Evolutionary conservation across 2,329 filamentous ascomycete species (phyloP).

Genomic region (Calonectria hawksworthii): DNA sequence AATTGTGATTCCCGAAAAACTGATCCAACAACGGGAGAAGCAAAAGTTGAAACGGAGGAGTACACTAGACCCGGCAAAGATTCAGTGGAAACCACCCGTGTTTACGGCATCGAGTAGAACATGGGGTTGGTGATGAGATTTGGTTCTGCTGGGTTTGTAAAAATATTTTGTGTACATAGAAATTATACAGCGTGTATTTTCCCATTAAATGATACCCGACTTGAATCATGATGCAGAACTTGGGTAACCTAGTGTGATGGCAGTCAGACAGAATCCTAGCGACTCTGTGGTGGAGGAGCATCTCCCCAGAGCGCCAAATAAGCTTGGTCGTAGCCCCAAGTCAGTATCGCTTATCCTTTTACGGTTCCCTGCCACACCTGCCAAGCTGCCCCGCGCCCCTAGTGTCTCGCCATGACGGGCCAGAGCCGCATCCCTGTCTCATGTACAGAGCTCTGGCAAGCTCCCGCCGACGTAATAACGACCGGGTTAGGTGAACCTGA

Average conservation of each 20-base stretch:
- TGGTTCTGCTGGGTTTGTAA: not conserved
- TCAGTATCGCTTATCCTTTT: not conserved
- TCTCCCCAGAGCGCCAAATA: not conserved
- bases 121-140: constrained; percentile 86
- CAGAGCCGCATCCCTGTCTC: constrained; percentile 22
- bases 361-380: constrained; percentile 1
- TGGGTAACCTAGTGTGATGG: not conserved
- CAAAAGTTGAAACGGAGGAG: constrained; percentile 83
- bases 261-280: not conserved
- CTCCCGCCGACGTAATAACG: constrained; percentile 20
- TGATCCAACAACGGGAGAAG: constrained; percentile 85
- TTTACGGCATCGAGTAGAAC: constrained; percentile 92
- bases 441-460: constrained; percentile 19
- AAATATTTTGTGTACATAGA: not conserved
- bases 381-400: not conserved
- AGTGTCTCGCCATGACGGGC: not conserved
- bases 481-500: not conserved
- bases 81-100: constrained; percentile 97
- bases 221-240: not conserved
- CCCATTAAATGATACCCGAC: constrained; percentile 38
- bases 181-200: not conserved
- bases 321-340: not conserved
- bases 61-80: constrained; percentile 80
- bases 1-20: constrained; percentile 88
- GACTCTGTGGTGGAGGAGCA: not conserved